Evolutionary conservation across 2,329 filamentous ascomycete species (phyloP).

Genomic region (Harringtonia lauricola): DNA sequence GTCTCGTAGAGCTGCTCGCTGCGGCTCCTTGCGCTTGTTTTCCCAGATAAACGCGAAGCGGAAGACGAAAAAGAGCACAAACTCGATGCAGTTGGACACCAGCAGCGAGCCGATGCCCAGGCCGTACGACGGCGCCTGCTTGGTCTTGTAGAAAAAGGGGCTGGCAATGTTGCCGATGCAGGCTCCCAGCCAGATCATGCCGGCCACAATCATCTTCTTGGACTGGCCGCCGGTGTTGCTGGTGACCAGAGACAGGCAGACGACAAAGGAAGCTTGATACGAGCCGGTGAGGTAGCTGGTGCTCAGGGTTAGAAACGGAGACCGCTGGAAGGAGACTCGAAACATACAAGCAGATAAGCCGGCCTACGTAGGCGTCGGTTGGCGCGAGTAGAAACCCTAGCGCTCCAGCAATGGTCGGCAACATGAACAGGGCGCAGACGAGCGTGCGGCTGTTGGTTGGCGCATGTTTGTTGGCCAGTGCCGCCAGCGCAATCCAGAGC

Average conservation of each 20-base stretch:
- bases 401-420: conserved; percentile 48
- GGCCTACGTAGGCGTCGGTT: conserved; percentile 33
- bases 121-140: conserved; percentile 32
- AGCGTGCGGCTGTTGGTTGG: conserved; percentile 37
- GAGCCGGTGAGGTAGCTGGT: conserved; percentile 20
- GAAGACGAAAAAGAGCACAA: conserved; percentile 26
- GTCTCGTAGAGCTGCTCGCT: conserved; percentile 2
- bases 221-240: conserved; percentile 45
- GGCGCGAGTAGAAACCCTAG: conserved; percentile 47
- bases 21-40: conserved; percentile 24
- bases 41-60: conserved; percentile 26
- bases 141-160: conserved; percentile 50
- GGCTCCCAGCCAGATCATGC: conserved; percentile 8
- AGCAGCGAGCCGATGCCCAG: conserved; percentile 30
- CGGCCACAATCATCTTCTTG: conserved; percentile 43
- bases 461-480: conserved; percentile 28
- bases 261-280: conserved; percentile 28
- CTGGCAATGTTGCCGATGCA: conserved; percentile 46
- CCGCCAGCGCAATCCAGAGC: no score
- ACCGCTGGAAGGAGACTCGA: conserved; percentile 14
- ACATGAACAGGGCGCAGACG: conserved; percentile 42
- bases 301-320: background rate
- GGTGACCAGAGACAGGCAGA: conserved; percentile 31
- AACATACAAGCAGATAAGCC: conserved; percentile 41
- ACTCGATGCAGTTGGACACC: conserved; percentile 25